Percentiles rank a stretch among this genome's conserved stretches.
Evolutionary conservation across 208 protist genomes (phyloP).

Genomic region (Vickermania spadyakhi): DNA sequence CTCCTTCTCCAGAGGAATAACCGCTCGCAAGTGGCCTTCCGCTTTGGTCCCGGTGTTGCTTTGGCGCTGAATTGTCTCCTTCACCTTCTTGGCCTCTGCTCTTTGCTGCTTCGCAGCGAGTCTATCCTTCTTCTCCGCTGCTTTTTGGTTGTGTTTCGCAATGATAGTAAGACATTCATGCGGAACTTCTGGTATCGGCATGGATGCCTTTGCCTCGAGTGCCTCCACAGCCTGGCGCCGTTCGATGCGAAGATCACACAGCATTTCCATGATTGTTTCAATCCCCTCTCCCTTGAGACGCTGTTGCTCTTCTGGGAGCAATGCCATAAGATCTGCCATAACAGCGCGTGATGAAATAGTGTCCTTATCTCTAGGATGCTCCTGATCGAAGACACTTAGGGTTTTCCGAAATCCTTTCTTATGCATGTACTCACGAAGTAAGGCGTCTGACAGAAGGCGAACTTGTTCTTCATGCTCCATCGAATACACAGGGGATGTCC

Average conservation of each 20-base stretch:
- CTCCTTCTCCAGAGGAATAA: background rate
- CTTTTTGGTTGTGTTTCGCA: constrained; percentile 8
- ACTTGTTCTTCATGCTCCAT: constrained; percentile 79
- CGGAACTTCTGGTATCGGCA: constrained; percentile 37
- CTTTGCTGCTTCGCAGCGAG: constrained; percentile 10
- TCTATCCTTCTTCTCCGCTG: constrained; percentile 22
- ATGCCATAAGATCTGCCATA: constrained; percentile 83
- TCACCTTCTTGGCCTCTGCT: constrained; percentile 5
- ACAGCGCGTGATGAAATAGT: constrained; percentile 81
- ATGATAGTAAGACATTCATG: constrained; percentile 19
- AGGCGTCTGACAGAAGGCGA: constrained; percentile 67
- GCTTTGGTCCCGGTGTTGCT: background rate
- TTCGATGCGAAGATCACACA: constrained; percentile 74
- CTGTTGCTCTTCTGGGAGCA: constrained; percentile 28
- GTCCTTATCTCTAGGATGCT: constrained; percentile 62
- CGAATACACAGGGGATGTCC: constrained; percentile 40
- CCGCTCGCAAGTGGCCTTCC: background rate
- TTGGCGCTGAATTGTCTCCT: background rate
- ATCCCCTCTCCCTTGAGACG: constrained; percentile 59
- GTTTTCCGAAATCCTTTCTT: constrained; percentile 71
- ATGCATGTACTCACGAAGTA: constrained; percentile 91
- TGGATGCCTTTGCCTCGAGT: constrained; percentile 23
- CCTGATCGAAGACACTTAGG: constrained; percentile 74
- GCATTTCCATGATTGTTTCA: constrained; percentile 90
- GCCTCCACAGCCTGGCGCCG: constrained; percentile 34